These are phyloP conservation scores for Oenanthe sinensis DNA, from an alignment of 129 eudicot genomes.

Conservation along the genomic window DNA sequence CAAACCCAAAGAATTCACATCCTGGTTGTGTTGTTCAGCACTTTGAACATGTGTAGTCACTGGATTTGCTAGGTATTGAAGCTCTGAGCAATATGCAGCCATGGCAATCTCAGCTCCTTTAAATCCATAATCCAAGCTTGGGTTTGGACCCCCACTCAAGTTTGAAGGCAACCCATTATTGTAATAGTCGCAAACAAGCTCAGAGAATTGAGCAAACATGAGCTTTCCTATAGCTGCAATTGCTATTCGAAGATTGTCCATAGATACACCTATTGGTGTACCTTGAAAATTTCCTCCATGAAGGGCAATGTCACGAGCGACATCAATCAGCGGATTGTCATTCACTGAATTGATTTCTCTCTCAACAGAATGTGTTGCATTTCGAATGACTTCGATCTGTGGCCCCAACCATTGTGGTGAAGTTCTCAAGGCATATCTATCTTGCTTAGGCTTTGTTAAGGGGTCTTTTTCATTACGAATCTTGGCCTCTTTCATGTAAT, in stretches of 20 bases:
- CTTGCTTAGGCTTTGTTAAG: constrained; percentile 14
- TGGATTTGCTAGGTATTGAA: constrained; percentile 8
- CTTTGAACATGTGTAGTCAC: constrained; percentile 9
- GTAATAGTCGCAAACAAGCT: constrained; percentile 10
- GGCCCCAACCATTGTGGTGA: constrained; percentile 11
- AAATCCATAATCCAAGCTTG: constrained; percentile 13
- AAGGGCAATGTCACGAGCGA: constrained; percentile 8
- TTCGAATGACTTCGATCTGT: constrained; percentile 10
- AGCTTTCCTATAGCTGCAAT: constrained; percentile 16
- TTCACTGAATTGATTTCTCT: constrained; percentile 10
- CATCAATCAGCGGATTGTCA: constrained; percentile 12
- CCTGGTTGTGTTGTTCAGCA: constrained; percentile 7
- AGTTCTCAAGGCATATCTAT: constrained; percentile 14
- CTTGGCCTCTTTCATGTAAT: constrained; percentile 8
- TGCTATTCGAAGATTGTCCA: constrained; percentile 14
- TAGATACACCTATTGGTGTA: constrained; percentile 13
- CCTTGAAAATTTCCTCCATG: constrained; percentile 21
- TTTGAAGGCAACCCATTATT: constrained; percentile 14
- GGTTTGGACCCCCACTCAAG: constrained; percentile 10
- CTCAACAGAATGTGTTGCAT: constrained; percentile 9
- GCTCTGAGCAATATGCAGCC: constrained; percentile 15
- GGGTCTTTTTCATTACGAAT: constrained; percentile 7
- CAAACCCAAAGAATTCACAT: constrained; percentile 4
- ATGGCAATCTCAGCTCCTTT: constrained; percentile 12
- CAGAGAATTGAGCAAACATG: constrained; percentile 12